A percentile compares a stretch with the other conserved stretches of the same genome.
Conservation (phyloP, 371 early-diverging fungal genomes). For the Entomophthora muscae region DNA sequence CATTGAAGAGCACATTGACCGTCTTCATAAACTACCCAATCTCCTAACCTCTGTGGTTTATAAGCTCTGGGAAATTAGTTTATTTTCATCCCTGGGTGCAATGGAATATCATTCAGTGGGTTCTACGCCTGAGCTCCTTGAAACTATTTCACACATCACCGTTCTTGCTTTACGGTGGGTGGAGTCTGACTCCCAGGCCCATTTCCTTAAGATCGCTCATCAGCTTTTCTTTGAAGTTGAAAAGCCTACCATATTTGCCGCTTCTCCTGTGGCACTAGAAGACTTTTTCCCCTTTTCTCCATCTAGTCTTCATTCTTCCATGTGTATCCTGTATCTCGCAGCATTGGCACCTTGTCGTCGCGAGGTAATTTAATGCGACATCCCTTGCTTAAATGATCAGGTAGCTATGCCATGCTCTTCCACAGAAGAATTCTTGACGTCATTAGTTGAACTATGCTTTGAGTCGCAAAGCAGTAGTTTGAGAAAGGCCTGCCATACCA, state of each 20-base stretch:
- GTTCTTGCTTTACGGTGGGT: neutral
- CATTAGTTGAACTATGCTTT: neutral
- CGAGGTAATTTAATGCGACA: neutral
- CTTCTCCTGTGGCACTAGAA: neutral
- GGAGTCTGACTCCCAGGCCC: neutral
- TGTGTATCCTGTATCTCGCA: neutral
- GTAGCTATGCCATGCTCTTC: neutral
- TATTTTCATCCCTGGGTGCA: neutral
- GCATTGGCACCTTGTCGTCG: neutral
- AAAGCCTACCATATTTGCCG: neutral
- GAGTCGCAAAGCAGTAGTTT: neutral
- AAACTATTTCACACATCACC: neutral
- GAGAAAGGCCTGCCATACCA: neutral
- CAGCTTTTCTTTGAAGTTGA: neutral
- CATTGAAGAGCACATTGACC: neutral
- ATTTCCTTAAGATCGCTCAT: neutral
- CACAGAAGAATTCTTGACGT: neutral
- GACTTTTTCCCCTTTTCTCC: neutral
- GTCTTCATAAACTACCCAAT: neutral
- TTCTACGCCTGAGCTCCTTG: neutral
- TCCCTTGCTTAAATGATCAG: neutral
- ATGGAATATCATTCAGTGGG: neutral
- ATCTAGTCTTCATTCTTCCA: neutral
- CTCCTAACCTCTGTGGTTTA: neutral
- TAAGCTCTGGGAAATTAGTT: neutral